Percentiles rank a stretch among this genome's conserved stretches.
Conservation (phyloP, 2,329 filamentous ascomycete genomes). For the Monosporascus sp. region DNA sequence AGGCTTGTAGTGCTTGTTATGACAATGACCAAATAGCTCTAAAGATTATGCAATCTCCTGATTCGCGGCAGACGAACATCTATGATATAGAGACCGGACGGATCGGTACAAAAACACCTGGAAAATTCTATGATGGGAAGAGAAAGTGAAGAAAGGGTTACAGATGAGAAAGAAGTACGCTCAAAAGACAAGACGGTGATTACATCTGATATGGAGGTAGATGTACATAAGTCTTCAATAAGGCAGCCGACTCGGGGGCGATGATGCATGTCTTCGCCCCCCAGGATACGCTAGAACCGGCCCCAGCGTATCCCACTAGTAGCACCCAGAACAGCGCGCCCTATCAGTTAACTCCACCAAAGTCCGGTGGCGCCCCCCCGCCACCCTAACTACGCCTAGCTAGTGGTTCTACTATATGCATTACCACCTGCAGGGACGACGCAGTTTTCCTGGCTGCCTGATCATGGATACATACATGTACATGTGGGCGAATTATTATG, state of each 20-base stretch:
- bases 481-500: too few relatives aligned
- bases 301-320: too few relatives aligned
- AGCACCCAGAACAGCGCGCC: too few relatives aligned
- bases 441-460: too few relatives aligned
- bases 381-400: too few relatives aligned
- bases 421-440: too few relatives aligned
- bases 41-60: background rate
- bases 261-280: background rate
- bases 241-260: background rate
- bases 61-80: background rate
- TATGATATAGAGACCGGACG: background rate
- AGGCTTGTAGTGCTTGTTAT: background rate
- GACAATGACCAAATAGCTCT: background rate
- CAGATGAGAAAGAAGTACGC: background rate
- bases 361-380: too few relatives aligned
- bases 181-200: background rate
- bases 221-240: background rate
- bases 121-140: background rate
- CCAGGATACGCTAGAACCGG: background rate
- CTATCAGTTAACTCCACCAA: too few relatives aligned
- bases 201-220: background rate
- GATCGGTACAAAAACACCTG: background rate
- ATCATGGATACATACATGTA: too few relatives aligned
- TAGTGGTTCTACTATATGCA: too few relatives aligned
- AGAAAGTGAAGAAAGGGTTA: background rate